Evolutionary conservation across 2,329 filamentous ascomycete species (phyloP).

Genomic region (Tolypocladium ophioglossoides): DNA sequence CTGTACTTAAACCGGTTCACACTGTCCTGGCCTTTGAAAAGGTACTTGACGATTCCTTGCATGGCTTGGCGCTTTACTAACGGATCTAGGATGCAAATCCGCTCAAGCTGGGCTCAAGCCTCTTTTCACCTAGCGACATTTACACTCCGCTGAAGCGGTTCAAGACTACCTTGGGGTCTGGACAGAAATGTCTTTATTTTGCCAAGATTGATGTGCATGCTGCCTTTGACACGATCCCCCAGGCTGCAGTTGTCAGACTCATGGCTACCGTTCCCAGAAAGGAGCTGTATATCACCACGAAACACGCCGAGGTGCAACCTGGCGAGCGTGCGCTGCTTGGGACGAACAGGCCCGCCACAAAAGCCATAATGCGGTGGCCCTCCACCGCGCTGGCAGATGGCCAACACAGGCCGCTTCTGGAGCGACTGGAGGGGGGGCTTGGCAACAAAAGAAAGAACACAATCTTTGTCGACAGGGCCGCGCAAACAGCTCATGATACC

Average conservation of each 20-base stretch:
- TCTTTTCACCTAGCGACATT: constrained; percentile 76
- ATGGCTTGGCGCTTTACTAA: not conserved
- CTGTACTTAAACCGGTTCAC: constrained; percentile 59
- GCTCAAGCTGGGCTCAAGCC: constrained; percentile 58
- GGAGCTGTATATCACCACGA: constrained; percentile 57
- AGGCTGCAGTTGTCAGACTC: constrained; percentile 58
- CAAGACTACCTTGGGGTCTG: constrained; percentile 36
- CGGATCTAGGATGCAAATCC: constrained; percentile 32
- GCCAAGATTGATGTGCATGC: constrained; percentile 86
- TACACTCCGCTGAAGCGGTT: constrained; percentile 64
- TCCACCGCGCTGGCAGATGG: constrained; percentile 34
- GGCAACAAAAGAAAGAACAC: constrained; percentile 48
- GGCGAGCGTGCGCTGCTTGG: constrained; percentile 17
- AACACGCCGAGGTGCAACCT: constrained; percentile 62
- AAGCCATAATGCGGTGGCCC: constrained; percentile 38
- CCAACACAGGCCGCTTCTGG: constrained; percentile 32
- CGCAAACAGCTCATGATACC: constrained; percentile 45
- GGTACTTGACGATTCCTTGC: constrained; percentile 25
- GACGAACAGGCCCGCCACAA: constrained; percentile 16
- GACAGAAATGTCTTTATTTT: constrained; percentile 54
- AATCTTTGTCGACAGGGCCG: constrained; percentile 64
- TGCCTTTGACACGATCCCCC: constrained; percentile 93
- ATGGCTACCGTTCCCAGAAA: constrained; percentile 47
- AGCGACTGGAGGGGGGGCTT: constrained; percentile 29
- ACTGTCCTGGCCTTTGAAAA: constrained; percentile 72